Evolutionary conservation across 257 asterid genomes (phyloP), one percentile per base, ranked within the genome.

Genomic region (Solanum medicagineum): DNA sequence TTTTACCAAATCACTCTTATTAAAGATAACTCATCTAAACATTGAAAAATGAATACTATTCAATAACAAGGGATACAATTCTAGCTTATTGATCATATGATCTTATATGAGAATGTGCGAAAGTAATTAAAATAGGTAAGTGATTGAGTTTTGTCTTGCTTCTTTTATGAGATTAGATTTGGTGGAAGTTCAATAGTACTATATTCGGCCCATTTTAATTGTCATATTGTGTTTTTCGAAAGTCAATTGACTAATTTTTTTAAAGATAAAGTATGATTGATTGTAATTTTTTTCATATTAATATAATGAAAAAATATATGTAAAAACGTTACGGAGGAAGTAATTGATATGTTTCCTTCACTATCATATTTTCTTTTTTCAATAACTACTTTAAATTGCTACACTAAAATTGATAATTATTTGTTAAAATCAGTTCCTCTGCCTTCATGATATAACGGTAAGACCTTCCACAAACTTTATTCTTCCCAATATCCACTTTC

Each of bases 361-460:
- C 6, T n/a, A 4, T n/a, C 29, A 3, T 59, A 59, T 9, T 59
- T 59, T 56, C 1, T 8, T 9, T 20, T 59, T n/a, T 59, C 10
- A 6, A 4, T 59, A n/a, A n/a, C 7, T 59, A 59, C 1, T n/a
- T 59, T 59, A 24, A 4, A 4, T 59, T 59, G 5, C 4, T 17
- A 7, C 22, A 56, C 62, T 56, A 16, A 0, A 17, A n/a, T 3
- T 7, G 0, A 56, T 56, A 1, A 6, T 59, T 8, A 6, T 20
- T 0, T 59, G 20, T 20, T 9, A 6, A 1, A 26, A n/a, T 20
- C 10, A 59, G 0, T 59, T 3, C 3, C 8, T 59, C 6, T 59
- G n/a, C 0, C 15, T 59, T 0, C 7, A n/a, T 1, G 4, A 59
- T 0, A 0, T 59, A 59, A 4, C 10, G 0, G 4, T 9, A 59